phyloP scores from a whole-genome alignment of 495 filamentous ascomycete species.

The Hyphodiscus hymeniophilus region DNA sequence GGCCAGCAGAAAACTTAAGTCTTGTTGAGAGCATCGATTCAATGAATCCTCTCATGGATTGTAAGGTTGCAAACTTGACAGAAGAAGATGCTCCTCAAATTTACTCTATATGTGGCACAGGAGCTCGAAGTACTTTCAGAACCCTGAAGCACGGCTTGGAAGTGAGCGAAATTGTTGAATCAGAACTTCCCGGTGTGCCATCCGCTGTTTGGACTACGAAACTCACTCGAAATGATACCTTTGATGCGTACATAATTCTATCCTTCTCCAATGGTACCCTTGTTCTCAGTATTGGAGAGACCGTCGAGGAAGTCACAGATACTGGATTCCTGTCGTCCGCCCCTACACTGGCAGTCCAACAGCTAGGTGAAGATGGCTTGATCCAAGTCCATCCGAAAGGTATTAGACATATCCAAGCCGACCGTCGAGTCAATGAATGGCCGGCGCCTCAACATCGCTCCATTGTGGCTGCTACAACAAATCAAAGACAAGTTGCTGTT shows the following conservation, averaged over 20 bases:
- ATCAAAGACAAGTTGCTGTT: conserved; percentile 86
- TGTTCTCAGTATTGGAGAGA: conserved; percentile 90
- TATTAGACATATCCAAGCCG: conserved; percentile 78
- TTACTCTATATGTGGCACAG: conserved; percentile 81
- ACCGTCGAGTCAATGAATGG: conserved; percentile 87
- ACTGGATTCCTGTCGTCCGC: conserved; percentile 83
- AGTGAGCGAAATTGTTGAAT: conserved; percentile 89
- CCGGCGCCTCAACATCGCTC: conserved; percentile 84
- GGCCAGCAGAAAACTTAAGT: conserved; percentile 70
- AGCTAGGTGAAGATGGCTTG: conserved; percentile 86
- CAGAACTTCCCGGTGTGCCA: conserved; percentile 76
- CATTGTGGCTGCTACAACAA: conserved; percentile 92
- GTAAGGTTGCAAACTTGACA: conserved; percentile 79
- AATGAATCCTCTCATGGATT: conserved; percentile 85
- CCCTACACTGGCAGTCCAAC: conserved; percentile 84
- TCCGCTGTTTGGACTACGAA: conserved; percentile 95
- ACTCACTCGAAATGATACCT: conserved; percentile 71
- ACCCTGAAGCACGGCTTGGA: conserved; percentile 88
- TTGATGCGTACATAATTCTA: conserved; percentile 68
- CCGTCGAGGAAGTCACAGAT: conserved; percentile 89
- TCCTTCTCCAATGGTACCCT: conserved; percentile 65
- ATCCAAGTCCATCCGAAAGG: conserved; percentile 94
- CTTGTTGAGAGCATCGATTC: conserved; percentile 80
- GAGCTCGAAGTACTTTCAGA: conserved; percentile 81
- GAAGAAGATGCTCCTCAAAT: conserved; percentile 96